Evolutionary conservation across 345 rosid species (phyloP).

Genomic region (Schrenkiella parvula): DNA sequence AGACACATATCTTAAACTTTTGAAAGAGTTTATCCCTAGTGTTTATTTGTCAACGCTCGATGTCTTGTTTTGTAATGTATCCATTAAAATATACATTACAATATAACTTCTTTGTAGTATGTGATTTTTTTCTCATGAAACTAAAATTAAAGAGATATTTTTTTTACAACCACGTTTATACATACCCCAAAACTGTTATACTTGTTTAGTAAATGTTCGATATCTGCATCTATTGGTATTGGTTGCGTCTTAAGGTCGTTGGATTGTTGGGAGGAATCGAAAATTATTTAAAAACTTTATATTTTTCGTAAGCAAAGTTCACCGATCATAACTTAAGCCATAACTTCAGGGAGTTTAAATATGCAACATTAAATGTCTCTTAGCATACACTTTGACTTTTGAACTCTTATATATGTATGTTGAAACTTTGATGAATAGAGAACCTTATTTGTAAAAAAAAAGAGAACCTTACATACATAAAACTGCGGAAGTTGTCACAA

Average conservation of each 20-base stretch:
- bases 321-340: conserved; percentile 28
- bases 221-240: not conserved
- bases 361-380: conserved; percentile 19
- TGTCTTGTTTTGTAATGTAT: not conserved
- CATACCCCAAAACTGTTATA: too few relatives aligned
- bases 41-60: conserved; percentile 17
- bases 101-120: not conserved
- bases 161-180: not conserved
- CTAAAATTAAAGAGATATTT: too few relatives aligned
- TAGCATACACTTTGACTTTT: not conserved
- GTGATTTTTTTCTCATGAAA: not conserved
- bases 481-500: not conserved
- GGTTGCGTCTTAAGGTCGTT: not conserved
- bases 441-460: too few relatives aligned
- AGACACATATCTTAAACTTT: not conserved
- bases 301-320: conserved; percentile 21
- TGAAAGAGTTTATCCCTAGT: not conserved
- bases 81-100: not conserved
- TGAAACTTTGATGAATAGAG: not conserved
- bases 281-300: conserved; percentile 1
- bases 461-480: not conserved
- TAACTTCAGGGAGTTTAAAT: conserved; percentile 27
- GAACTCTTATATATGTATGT: conserved; percentile 6
- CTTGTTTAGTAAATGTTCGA: not conserved
- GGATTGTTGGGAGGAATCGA: not conserved